phyloP scores from a whole-genome alignment of 176 grass and related monocot genomes.

The Juncus inflexus region DNA sequence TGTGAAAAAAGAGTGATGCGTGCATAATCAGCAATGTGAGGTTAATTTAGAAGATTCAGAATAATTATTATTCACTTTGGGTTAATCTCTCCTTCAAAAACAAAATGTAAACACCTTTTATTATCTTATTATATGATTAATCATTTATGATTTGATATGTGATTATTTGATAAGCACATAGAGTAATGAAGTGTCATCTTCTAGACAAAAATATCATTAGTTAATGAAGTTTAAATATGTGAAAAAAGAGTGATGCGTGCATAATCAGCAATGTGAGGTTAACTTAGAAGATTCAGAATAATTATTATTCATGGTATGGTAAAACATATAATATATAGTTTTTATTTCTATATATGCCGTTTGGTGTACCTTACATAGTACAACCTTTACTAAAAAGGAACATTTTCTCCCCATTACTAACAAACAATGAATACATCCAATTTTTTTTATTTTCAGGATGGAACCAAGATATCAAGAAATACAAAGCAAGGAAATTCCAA shows the following conservation, averaged over 20 bases:
- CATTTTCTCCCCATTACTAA: too few relatives aligned
- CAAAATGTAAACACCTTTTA: constrained; percentile 57
- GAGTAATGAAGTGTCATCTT: neutral
- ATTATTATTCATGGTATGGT: constrained; percentile 9
- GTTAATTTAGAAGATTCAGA: constrained; percentile 15
- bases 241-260: constrained; percentile 2
- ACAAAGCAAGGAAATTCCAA: constrained; percentile 76
- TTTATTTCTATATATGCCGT: neutral
- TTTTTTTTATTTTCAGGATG: constrained; percentile 38
- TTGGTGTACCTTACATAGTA: neutral
- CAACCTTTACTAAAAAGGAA: too few relatives aligned
- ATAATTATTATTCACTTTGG: constrained; percentile 45
- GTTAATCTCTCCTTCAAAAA: constrained; percentile 86
- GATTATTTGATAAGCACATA: neutral
- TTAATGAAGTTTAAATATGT: neutral
- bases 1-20: neutral
- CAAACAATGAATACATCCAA: too few relatives aligned
- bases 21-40: constrained; percentile 1
- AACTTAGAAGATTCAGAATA: constrained; percentile 18
- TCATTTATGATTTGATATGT: too few relatives aligned
- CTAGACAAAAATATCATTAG: too few relatives aligned
- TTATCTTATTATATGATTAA: too few relatives aligned
- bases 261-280: constrained; percentile 1
- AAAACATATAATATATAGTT: neutral
- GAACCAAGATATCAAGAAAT: constrained; percentile 93